Base-by-base conservation (phyloP, 176 grass and related monocot species). In the Ensete glaucum region DNA sequence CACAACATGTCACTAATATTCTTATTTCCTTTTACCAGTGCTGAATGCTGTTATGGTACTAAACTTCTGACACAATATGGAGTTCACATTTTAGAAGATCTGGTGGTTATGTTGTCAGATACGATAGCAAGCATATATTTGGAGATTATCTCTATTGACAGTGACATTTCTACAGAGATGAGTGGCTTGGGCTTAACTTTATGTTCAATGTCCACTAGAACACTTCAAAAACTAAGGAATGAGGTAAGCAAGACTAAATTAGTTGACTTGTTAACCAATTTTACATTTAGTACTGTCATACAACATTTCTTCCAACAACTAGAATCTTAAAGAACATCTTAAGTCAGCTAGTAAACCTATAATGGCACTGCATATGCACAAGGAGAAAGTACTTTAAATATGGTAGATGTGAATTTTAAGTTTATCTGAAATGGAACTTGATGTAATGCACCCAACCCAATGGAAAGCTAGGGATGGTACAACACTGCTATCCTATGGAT, bases 81-180 rank as follows among this genome's bases (percentile, higher is more conserved):
- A 83, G 72, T 73, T 25, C 80, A 71, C 67, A 89, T 98, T 83
- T 84, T 98, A 69, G 90, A 98, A 87, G 90, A 98, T 85, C 73
- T 98, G 78, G 48, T 93, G 76, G 88, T 98, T 87, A 89, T 83
- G 54, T 88, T 98, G 78, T 84, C 84, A 84, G 94, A 98, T 82
- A 86, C 75, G 60, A 87, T 89, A 78, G 88, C 88, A 77, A 89
- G 84, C 79, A 82, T 91, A 79, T 98, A 93, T 82, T 84, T 98
- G 69, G 90, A 98, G 76, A 78, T 93, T 72, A 89, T 91, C 64
- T 98, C 94, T 71, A 80, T 98, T 78, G 94, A 98, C 79, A 84
- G 90, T 62, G 80, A 86, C 68, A 85, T 89, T 81, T 85, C 81
- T 72, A 82, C 79, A 68, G 84, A 87, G 70, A 77, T 91, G 72